Percentiles rank a stretch among this genome's conserved stretches.
These are phyloP conservation scores for Podospora tetraspora DNA, from an alignment of 495 filamentous ascomycete genomes.

Conservation along the genomic window DNA sequence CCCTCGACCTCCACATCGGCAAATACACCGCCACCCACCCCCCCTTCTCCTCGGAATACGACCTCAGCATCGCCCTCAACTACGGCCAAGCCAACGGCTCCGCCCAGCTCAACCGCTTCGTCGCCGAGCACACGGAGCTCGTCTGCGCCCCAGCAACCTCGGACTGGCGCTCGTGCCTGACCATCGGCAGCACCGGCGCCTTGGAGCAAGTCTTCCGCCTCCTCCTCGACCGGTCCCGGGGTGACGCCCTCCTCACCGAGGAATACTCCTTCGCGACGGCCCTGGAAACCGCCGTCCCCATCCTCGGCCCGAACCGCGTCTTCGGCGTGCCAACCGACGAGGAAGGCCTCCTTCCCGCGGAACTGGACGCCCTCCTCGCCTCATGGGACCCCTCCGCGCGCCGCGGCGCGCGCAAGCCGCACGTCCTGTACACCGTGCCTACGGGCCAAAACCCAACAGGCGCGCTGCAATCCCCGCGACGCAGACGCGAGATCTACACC, in stretches of 20 bases:
- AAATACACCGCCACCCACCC: constrained; percentile 73
- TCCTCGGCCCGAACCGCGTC: constrained; percentile 64
- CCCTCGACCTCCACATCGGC: constrained; percentile 55
- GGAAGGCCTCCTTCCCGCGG: constrained; percentile 64
- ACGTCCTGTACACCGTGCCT: constrained; percentile 75
- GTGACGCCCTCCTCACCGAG: constrained; percentile 73
- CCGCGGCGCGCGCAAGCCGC: constrained; percentile 62
- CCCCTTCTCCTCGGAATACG: constrained; percentile 37
- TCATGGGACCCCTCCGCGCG: constrained; percentile 57
- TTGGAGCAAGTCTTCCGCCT: constrained; percentile 74
- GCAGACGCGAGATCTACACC: constrained; percentile 66
- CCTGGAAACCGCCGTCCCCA: constrained; percentile 71
- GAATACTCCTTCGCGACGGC: constrained; percentile 82
- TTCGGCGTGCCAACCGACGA: constrained; percentile 72
- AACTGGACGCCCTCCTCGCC: constrained; percentile 59
- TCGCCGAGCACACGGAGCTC: constrained; percentile 90
- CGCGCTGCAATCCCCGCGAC: constrained; percentile 62
- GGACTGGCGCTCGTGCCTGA: constrained; percentile 77
- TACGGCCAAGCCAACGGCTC: constrained; percentile 83
- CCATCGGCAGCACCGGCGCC: constrained; percentile 70
- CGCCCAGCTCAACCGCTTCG: constrained; percentile 78
- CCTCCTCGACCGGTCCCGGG: constrained; percentile 60
- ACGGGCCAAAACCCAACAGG: constrained; percentile 92
- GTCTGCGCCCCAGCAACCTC: constrained; percentile 68
- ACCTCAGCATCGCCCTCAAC: constrained; percentile 80